Evolutionary conservation across 208 protist genomes (phyloP), one percentile per base, ranked within the genome.

Genomic region (Lotmaria passim): DNA sequence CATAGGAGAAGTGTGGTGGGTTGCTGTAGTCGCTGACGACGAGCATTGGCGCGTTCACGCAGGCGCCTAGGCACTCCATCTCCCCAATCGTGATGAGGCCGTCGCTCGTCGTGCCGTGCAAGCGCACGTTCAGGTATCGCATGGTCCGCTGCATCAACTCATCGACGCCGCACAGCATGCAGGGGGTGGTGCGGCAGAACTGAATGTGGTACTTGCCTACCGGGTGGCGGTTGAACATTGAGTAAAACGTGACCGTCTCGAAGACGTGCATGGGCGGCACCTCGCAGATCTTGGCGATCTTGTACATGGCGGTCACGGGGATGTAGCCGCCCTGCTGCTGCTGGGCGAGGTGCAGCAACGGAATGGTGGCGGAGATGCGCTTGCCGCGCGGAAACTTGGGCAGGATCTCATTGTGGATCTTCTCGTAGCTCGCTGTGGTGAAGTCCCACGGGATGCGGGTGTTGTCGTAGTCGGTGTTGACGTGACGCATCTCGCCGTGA

Each of bases 201-300:
- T 97, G 93, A 0, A 98, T 85, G 86, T 97, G 93, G 75, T 96
- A 97, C 75, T 97, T 97, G 31, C 95, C 95, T 3, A 98, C 90
- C 4, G 95, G 95, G 41, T 95, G 86, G n/a, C 91, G 90, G 73
- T 98, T 98, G 76, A 95, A 97, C 95, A 98, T 98, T n/a, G 90
- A 90, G 81, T 97, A 98, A 69, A 98, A 98, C 10, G 95, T 97
- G 11, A 95, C 93, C 5, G 84, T 91, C 61, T 98, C 90, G 72
- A 96, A 98, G 31, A 98, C 95, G 58, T 93, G 85, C 85, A 95
- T 97, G 33, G 90, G 90, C 17, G 88, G 86, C 11, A 97, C 90
- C 41, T 96, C 95, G 65, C 91, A 97, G 36, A 98, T 97, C 47
- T 96, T 87, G 8, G 95, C 93, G 55, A 98, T 97, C 75, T 98